phyloP scores from a whole-genome alignment of 768 basidiomycete genomes.

The Naematelia encephala region DNA sequence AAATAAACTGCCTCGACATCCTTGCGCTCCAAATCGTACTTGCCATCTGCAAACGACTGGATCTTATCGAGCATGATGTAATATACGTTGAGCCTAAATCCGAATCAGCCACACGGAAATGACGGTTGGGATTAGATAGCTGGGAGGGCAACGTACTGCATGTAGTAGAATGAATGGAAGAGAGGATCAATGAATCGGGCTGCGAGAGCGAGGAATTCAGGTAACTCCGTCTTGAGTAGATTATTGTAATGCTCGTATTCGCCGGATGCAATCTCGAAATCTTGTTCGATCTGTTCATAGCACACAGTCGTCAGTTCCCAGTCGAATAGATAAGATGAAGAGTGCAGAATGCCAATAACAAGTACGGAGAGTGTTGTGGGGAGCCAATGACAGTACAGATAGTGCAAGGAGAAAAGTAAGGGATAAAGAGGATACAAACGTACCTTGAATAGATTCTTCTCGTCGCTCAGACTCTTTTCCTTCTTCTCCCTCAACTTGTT shows the following conservation, averaged over 20 bases:
- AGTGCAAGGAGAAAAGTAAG: not conserved
- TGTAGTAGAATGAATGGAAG: constrained; percentile 99
- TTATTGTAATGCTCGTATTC: constrained; percentile 93
- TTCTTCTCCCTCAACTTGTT: constrained; percentile 97
- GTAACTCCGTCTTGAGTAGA: constrained; percentile 84
- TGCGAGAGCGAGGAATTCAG: constrained; percentile 82
- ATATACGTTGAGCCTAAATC: constrained; percentile 78
- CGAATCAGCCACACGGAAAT: not conserved
- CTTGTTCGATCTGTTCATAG: constrained; percentile 77
- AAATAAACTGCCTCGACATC: constrained; percentile 77
- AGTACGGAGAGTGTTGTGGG: too few relatives aligned
- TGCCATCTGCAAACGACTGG: constrained; percentile 72
- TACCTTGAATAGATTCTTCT: constrained; percentile 96
- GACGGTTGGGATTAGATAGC: not conserved
- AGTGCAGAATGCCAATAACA: too few relatives aligned
- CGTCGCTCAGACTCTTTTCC: constrained; percentile 90
- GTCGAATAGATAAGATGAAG: too few relatives aligned
- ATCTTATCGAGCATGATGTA: constrained; percentile 93
- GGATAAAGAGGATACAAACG: constrained; percentile 18
- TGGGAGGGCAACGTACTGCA: constrained; percentile 70
- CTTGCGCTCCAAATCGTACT: constrained; percentile 66
- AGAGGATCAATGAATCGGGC: constrained; percentile 91
- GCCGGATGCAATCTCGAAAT: constrained; percentile 84
- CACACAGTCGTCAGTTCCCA: too few relatives aligned
- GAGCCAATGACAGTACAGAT: too few relatives aligned